Evolutionary conservation across 2,329 filamentous ascomycete genomes (phyloP), one percentile per base, ranked within the genome.

Genomic region (Dactylellina leptospora): DNA sequence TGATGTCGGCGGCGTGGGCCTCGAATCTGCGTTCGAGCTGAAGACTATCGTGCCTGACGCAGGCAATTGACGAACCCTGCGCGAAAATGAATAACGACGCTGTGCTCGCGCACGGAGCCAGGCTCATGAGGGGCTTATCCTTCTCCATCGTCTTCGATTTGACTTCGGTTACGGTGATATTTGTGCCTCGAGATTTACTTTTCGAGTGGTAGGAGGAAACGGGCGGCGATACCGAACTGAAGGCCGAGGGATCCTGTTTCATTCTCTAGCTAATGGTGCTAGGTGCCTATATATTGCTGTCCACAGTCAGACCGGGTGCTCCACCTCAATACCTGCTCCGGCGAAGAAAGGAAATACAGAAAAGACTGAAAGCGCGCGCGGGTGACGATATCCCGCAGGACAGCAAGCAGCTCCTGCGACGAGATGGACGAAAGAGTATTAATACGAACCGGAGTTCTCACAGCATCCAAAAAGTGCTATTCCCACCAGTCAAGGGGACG

Each of bases 1-100:
- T 85, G 27, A 99, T 88, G 75, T 96, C 89, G 74, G 96, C 90
- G 30, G 86, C 85, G 79, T 99, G 95, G 69, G 88, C 85, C 25
- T 90, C 87, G 78, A 97, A 97, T 16, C 90, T 86, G 72, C 92
- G 85, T 78, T 97, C 93, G 75, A 97, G 89, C 16, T 90, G 91
- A 60, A 99, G 82, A 2, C 91, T 96, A 78, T 97, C 93, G 81
- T 97, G 93, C 77, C 96, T 92, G 28, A 93, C 88, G 79, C 92
- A 95, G 22, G 97, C 84, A 68, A 99, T 88, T 4, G 88, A 86
- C 58, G 88, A 88, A 28, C 91, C 90, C 79, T 97, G 85, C 22
- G 92, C 88, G 80, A 96, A 97, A 23, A 99, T 85, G 75, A 99
- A 90, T 83, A 95, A 90, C 22, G 92, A 91, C 1, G 90, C 91